Evolutionary conservation across 306 rosid species (phyloP), one percentile per base, ranked within the genome.

Genomic region (Citrullus mucosospermus): DNA sequence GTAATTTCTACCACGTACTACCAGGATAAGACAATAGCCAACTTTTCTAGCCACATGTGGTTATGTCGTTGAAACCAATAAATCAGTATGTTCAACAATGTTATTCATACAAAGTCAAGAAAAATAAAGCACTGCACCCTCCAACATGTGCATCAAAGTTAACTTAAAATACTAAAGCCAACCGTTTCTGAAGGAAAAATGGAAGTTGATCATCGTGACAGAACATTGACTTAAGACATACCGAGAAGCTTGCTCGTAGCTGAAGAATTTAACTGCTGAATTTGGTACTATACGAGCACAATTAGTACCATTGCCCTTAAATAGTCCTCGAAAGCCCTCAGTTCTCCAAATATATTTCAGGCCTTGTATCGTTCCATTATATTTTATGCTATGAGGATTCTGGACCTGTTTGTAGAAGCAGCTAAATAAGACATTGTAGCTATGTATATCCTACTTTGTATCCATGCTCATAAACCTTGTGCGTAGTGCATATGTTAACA

Each of bases 231-330:
- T n/a, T 43, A 78, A 84, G 81, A 83, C 87, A 70, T 91, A 95
- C 98, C 89, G 88, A 15, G 97, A 92, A 73, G 99, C 99, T 86
- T 95, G 93, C 87, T 92, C 99, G 30, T 95, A 95, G 89, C 99
- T 91, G 93, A 95, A 95, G 87, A 95, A 95, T 85, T 95, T 95
- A 85, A 95, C 97, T 0, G 98, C 98, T 75, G 99, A 95, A 77
- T 95, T 95, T 61, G 99, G 99, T 75, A 95, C 91, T 82, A 95
- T 95, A 22, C 98, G 92, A 70, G 97, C 99, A 88, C 99, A 95
- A 59, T 95, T 95, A 63, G 99, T 91, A 74, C 99, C 98, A 73
- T 95, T 95, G 81, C 99, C 99, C 84, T 91, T 95, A 76, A 95
- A 92, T 78, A 95, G 80, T 80, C 99, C 99, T 68, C 96, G 96